Evolutionary conservation across 495 filamentous ascomycete species (phyloP).

Genomic region (Pyrenula massariospora): DNA sequence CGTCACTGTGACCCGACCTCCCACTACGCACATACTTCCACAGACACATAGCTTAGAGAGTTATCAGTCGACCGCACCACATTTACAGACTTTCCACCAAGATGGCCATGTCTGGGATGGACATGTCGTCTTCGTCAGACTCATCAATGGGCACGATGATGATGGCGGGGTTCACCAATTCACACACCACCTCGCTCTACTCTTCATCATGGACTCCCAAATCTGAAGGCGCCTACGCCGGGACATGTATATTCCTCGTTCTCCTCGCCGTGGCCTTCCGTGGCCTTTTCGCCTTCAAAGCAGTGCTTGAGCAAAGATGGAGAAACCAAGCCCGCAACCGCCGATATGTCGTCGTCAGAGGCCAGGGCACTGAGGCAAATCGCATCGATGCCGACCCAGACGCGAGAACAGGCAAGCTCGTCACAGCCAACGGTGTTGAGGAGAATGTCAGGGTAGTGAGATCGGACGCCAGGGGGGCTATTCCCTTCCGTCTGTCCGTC

Average conservation of each 20-base stretch:
- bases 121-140: conserved; percentile 9
- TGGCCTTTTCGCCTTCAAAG: conserved; percentile 54
- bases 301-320: conserved; percentile 43
- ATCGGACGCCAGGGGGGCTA: conserved; percentile 24
- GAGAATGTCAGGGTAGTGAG: conserved; percentile 62
- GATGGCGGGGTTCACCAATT: conserved; percentile 47
- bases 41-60: no score
- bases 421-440: conserved; percentile 59
- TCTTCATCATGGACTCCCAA: conserved; percentile 61
- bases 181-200: conserved; percentile 60
- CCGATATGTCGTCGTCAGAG: conserved; percentile 63
- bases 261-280: conserved; percentile 58
- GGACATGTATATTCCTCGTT: conserved; percentile 80
- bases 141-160: conserved; percentile 22
- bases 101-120: conserved; percentile 12
- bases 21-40: no score
- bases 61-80: no score
- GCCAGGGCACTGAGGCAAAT: conserved; percentile 44
- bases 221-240: conserved; percentile 58
- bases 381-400: conserved; percentile 41
- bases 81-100: no score
- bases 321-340: conserved; percentile 54
- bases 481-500: conserved; percentile 66
- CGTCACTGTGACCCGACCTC: no score
- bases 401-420: conserved; percentile 41